A percentile compares a stretch with the other conserved stretches of the same genome.
Conservation (phyloP, 2,329 filamentous ascomycete species). For the Claviceps spartinae region DNA sequence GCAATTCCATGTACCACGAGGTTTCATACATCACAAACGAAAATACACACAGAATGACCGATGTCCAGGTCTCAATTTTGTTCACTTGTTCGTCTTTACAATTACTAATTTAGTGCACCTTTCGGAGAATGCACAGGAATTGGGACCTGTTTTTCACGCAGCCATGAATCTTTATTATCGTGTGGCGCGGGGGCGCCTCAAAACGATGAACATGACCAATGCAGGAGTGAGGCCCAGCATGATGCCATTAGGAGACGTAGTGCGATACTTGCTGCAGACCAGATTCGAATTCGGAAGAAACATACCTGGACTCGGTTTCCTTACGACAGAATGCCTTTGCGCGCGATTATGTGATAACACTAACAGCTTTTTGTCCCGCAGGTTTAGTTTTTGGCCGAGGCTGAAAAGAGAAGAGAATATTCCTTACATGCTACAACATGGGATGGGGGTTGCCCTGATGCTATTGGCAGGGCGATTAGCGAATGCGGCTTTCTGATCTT, state of each 20-base stretch:
- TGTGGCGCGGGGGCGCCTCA: not conserved
- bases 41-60: not conserved
- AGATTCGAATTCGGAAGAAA: not conserved
- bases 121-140: not conserved
- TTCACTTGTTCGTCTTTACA: not conserved
- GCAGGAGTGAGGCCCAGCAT: not conserved
- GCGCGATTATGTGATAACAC: not conserved
- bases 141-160: not conserved
- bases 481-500: too few relatives aligned
- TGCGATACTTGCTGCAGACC: not conserved
- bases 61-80: not conserved
- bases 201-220: not conserved
- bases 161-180: not conserved
- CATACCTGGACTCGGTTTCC: not conserved
- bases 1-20: not conserved
- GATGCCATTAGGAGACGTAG: not conserved
- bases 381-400: not conserved
- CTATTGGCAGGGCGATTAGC: too few relatives aligned
- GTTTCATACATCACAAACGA: not conserved
- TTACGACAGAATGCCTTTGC: not conserved
- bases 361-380: not conserved
- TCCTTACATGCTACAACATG: not conserved
- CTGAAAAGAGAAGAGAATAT: not conserved
- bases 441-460: too few relatives aligned
- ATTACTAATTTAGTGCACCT: not conserved